Base-by-base conservation (phyloP, 2,329 filamentous ascomycete species). In the Microsporum ferrugineum region DNA sequence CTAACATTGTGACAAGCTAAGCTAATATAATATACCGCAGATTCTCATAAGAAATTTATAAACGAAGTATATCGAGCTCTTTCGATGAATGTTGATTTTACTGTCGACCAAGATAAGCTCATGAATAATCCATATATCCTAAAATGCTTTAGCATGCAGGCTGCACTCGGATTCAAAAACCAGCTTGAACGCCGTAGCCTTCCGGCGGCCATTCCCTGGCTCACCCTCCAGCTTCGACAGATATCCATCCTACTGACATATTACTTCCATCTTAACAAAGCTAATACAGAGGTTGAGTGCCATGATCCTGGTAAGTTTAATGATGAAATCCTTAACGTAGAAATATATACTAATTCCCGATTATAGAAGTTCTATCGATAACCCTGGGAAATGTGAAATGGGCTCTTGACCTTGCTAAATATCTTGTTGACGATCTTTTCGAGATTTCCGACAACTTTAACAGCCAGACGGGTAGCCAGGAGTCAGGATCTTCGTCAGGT, bases 1-100 rank as follows among this genome's bases (percentile, higher is more conserved):
- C 6, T n/a, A 17, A 8, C 14, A 14, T 56, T 56, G 4, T 17
- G 6, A 17, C 12, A 56, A 10, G 12, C 14, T 6, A n/a, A 14
- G 14, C 6, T 34, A 34, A 58, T 4, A 12, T 23, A 2, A 38
- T 14, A 23, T 7, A n/a, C 12, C 3, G 36, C 12, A 85, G 82
- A 80, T 58, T 84, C 88, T 65, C 77, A 84, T 59, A 78, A 80
- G 47, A 79, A 85, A 62, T 85, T 86, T 78, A 76, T 88, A 59
- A 80, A 78, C 45, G 85, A 88, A 65, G 77, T 91, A 10, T 84
- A 89, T 59, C 80, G 83, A 45, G 83, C 88, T 61, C 77, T 91
- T 58, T 87, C 86, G 64, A 80, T 89, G 34, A 84, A 86, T 57
- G 83, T 91, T 56, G 92, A 97, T 74, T 95, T 91, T 69, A 88